Evolutionary conservation across 805 yeast species (phyloP).

Genomic region (Kazachstania africana): DNA sequence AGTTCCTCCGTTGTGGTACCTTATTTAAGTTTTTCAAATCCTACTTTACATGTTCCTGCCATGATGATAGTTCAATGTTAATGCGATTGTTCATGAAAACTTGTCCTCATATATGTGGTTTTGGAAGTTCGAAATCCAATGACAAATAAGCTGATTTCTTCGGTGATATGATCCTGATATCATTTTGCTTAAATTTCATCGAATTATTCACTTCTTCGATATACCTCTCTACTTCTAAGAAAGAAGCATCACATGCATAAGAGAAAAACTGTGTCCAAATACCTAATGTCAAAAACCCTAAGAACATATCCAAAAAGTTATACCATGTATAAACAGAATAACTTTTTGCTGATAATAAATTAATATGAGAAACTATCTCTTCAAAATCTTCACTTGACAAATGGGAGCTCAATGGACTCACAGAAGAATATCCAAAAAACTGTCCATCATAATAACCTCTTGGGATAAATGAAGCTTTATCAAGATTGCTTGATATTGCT

Average conservation of each 20-base stretch:
- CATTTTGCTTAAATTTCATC: slow-evolving; percentile 9
- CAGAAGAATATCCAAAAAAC: slow-evolving; percentile 41
- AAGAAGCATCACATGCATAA: slow-evolving; percentile 10
- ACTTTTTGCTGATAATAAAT: slow-evolving; percentile 30
- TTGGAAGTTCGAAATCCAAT: slow-evolving; percentile 12
- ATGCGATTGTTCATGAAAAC: no score
- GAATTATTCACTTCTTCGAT: slow-evolving; percentile 25
- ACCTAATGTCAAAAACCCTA: slow-evolving; percentile 33
- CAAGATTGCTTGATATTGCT: slow-evolving; percentile 29
- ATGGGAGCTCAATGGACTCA: slow-evolving; percentile 36
- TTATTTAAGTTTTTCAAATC: no score
- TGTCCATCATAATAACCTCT: slow-evolving; percentile 32
- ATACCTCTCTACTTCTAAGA: slow-evolving; percentile 34
- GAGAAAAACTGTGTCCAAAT: slow-evolving; percentile 29
- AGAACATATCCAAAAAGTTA: slow-evolving; percentile 28
- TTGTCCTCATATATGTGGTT: slow-evolving; percentile 2
- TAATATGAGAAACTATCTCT: slow-evolving; percentile 34
- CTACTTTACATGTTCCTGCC: no score
- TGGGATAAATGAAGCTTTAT: slow-evolving; percentile 22
- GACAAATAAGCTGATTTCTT: slow-evolving; percentile 43
- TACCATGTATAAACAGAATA: slow-evolving; percentile 30
- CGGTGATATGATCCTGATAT: slow-evolving; percentile 38
- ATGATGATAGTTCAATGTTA: no score
- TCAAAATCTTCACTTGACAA: slow-evolving; percentile 30
- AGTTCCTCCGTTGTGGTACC: no score